A percentile compares a stretch with the other conserved stretches of the same genome.
These are phyloP conservation scores for Fusarium citri DNA, from an alignment of 2,329 filamentous ascomycete species.

Conservation along the genomic window DNA sequence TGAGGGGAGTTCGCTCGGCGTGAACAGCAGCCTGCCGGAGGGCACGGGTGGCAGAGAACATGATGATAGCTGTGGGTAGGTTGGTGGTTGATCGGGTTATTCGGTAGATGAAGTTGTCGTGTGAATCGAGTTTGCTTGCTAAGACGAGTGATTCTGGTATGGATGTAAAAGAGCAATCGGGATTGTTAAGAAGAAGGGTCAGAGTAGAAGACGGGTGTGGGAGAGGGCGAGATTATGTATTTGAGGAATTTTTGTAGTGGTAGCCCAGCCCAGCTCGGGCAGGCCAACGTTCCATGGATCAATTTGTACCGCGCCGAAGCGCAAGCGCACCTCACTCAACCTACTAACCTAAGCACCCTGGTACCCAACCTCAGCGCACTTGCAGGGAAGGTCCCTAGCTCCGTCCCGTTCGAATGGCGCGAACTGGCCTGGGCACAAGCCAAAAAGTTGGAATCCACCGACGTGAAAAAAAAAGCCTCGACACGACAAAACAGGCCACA, in stretches of 20 bases:
- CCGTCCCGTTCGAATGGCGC: slow-evolving; percentile 30
- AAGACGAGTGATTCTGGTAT: background rate
- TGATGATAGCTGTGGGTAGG: slow-evolving; percentile 47
- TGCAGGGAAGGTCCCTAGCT: slow-evolving; percentile 22
- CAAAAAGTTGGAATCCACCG: slow-evolving; percentile 24
- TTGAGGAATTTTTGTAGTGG: slow-evolving; percentile 43
- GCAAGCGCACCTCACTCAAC: slow-evolving; percentile 2
- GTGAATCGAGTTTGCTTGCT: slow-evolving; percentile 14
- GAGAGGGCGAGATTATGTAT: slow-evolving; percentile 43
- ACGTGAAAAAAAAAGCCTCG: slow-evolving; percentile 17
- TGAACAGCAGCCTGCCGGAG: slow-evolving; percentile 70
- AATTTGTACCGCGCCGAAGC: slow-evolving; percentile 38
- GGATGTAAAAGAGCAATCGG: slow-evolving; percentile 9
- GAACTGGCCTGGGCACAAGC: slow-evolving; percentile 29
- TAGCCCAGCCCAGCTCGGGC: background rate
- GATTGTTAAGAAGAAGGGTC: slow-evolving; percentile 19
- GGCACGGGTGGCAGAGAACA: slow-evolving; percentile 67
- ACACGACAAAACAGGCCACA: slow-evolving; percentile 39
- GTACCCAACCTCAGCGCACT: slow-evolving; percentile 12
- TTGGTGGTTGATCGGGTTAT: slow-evolving; percentile 11
- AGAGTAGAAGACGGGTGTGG: slow-evolving; percentile 10
- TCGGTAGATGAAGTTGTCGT: slow-evolving; percentile 18
- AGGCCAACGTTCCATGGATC: background rate
- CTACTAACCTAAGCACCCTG: background rate
- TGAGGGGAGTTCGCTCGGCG: slow-evolving; percentile 70